Conservation (phyloP, 2,329 filamentous ascomycete genomes). For the Penicillium sp. region DNA sequence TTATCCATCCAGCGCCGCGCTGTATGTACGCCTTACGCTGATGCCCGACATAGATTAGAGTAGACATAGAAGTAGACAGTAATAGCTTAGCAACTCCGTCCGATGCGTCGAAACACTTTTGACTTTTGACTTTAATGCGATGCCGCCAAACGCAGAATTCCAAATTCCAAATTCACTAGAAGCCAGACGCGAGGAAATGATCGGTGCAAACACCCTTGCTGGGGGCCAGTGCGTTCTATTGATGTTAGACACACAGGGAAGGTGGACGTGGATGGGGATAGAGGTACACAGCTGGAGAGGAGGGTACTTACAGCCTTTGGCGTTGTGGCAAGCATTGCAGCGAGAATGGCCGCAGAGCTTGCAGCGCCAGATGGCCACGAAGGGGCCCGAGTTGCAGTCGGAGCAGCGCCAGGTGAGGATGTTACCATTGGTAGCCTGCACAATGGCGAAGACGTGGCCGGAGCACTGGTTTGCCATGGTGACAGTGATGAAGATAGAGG, state of each 20-base stretch:
- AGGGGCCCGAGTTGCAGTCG: slow-evolving; percentile 47
- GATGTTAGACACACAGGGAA: not conserved
- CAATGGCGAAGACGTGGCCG: slow-evolving; percentile 43
- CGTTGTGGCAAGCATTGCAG: slow-evolving; percentile 45
- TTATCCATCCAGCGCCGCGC: too few relatives aligned
- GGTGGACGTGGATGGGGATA: too few relatives aligned
- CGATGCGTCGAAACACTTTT: not conserved
- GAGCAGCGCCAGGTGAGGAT: slow-evolving; percentile 50
- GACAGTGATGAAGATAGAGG: not conserved
- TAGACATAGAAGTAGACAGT: not conserved
- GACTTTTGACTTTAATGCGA: not conserved
- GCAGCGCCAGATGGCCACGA: slow-evolving; percentile 48
- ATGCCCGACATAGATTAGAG: too few relatives aligned
- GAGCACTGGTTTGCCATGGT: slow-evolving; percentile 46
- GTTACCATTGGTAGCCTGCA: slow-evolving; percentile 47
- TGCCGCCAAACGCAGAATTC: not conserved
- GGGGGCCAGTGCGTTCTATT: slow-evolving; percentile 2
- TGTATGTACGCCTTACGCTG: too few relatives aligned
- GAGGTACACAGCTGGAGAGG: too few relatives aligned
- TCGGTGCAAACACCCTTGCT: not conserved
- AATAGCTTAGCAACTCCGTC: not conserved
- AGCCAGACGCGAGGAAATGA: not conserved
- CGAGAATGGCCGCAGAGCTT: slow-evolving; percentile 48
- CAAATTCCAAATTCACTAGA: not conserved
- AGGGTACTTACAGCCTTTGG: slow-evolving; percentile 29